Conservation (phyloP, 2,329 filamentous ascomycete species). For the Nothophaeocryptopus gaeumannii region DNA sequence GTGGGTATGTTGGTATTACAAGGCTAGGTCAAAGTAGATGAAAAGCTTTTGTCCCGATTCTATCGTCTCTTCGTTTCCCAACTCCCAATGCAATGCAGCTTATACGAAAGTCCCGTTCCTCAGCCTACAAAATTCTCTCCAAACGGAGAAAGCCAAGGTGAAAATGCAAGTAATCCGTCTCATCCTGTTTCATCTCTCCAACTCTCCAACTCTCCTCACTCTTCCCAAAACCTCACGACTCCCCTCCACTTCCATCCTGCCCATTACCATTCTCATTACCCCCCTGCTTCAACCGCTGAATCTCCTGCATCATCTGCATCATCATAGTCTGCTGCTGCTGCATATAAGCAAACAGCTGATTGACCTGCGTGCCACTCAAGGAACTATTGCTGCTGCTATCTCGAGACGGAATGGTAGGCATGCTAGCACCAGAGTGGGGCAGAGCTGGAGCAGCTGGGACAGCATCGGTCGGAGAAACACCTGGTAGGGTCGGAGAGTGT, state of each 20-base stretch:
- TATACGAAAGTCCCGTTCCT: no score
- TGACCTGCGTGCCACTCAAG: not conserved
- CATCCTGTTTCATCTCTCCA: not conserved
- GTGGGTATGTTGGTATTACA: no score
- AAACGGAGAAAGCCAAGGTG: no score
- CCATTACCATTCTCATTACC: not conserved
- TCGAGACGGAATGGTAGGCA: not conserved
- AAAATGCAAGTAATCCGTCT: not conserved
- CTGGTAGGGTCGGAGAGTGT: slow-evolving; percentile 3
- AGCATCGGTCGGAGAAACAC: not conserved
- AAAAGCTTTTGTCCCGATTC: no score
- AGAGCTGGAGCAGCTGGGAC: not conserved
- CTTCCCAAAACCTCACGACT: not conserved
- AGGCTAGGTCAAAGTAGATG: no score
- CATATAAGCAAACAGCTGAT: slow-evolving; percentile 12
- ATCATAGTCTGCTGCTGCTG: slow-evolving; percentile 17
- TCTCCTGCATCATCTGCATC: slow-evolving; percentile 18
- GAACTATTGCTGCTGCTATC: not conserved
- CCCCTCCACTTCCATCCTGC: not conserved
- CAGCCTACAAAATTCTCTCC: no score
- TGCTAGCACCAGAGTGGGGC: not conserved
- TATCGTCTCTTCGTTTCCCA: no score
- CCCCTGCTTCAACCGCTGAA: slow-evolving; percentile 14
- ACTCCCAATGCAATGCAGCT: no score
- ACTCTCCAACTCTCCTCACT: not conserved